These are phyloP conservation scores for Agroathelia rolfsii DNA, from an alignment of 1,284 basidiomycete genomes.

Conservation along the genomic window DNA sequence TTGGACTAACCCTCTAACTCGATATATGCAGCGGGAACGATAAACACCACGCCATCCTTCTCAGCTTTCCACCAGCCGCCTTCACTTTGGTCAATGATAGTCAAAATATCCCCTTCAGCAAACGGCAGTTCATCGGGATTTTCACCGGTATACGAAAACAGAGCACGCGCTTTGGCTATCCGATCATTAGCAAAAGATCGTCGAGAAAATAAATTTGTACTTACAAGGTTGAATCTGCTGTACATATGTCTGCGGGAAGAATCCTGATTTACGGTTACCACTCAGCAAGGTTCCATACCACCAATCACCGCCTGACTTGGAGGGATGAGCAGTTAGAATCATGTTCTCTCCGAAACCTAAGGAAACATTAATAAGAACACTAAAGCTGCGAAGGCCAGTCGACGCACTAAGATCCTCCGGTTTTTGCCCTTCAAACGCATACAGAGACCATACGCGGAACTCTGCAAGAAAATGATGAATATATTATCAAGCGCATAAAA, in stretches of 20 bases:
- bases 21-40: constrained; percentile 84
- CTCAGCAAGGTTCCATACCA: constrained; percentile 79
- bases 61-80: constrained; percentile 93
- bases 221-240: constrained; percentile 58
- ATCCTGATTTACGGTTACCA: constrained; percentile 66
- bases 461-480: constrained; percentile 30
- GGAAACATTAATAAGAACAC: constrained; percentile 9
- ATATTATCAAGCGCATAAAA: constrained; percentile 6
- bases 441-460: constrained; percentile 70
- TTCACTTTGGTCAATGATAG: constrained; percentile 74
- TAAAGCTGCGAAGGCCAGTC: constrained; percentile 3
- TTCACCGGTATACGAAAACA: constrained; percentile 67
- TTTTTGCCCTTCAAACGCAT: constrained; percentile 76
- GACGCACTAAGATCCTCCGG: constrained; percentile 76
- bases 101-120: constrained; percentile 65
- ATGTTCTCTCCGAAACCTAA: constrained; percentile 78
- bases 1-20: constrained; percentile 77
- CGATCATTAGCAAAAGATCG: constrained; percentile 12
- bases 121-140: constrained; percentile 78
- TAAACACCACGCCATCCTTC: constrained; percentile 70
- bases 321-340: constrained; percentile 74
- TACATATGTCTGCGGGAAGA: constrained; percentile 90
- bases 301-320: constrained; percentile 83
- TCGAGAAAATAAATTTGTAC: constrained; percentile 19
- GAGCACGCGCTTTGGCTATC: constrained; percentile 58